Conservation (phyloP, 768 basidiomycete species). For the Myochromella boudieri region DNA sequence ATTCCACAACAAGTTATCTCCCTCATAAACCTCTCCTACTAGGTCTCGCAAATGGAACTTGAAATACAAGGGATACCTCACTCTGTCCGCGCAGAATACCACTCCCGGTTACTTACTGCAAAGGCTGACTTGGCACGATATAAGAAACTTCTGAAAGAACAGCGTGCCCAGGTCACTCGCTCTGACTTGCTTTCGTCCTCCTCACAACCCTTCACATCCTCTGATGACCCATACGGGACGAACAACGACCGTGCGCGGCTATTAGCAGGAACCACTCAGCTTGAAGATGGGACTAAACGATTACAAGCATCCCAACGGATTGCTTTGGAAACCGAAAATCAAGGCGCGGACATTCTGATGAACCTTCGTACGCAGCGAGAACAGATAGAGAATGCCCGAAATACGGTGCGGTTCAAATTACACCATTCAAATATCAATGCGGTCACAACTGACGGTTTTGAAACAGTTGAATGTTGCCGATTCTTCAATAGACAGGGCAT, state of each 20-base stretch:
- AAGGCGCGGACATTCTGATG: constrained; percentile 89
- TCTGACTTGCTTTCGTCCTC: constrained; percentile 74
- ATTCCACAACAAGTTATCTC: not conserved
- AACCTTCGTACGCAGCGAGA: constrained; percentile 87
- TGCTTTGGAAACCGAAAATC: constrained; percentile 94
- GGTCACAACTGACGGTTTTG: not conserved
- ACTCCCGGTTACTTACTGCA: constrained; percentile 68
- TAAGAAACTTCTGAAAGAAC: constrained; percentile 81
- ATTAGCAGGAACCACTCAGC: constrained; percentile 70
- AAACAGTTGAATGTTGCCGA: constrained; percentile 82
- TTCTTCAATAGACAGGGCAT: constrained; percentile 85
- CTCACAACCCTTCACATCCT: constrained; percentile 39
- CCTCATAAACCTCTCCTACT: no score
- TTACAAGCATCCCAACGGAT: constrained; percentile 89
- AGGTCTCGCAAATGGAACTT: constrained; percentile 99
- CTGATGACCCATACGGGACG: constrained; percentile 79
- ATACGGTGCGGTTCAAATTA: constrained; percentile 62
- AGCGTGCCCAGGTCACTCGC: constrained; percentile 68
- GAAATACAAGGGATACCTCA: constrained; percentile 95
- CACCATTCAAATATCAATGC: not conserved
- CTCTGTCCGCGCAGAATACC: constrained; percentile 76
- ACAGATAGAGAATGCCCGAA: constrained; percentile 90
- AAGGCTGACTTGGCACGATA: constrained; percentile 74
- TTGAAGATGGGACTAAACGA: constrained; percentile 84
- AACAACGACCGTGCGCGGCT: constrained; percentile 77